Conservation (phyloP, 2,329 filamentous ascomycete genomes). For the Hypoxylon sp. region DNA sequence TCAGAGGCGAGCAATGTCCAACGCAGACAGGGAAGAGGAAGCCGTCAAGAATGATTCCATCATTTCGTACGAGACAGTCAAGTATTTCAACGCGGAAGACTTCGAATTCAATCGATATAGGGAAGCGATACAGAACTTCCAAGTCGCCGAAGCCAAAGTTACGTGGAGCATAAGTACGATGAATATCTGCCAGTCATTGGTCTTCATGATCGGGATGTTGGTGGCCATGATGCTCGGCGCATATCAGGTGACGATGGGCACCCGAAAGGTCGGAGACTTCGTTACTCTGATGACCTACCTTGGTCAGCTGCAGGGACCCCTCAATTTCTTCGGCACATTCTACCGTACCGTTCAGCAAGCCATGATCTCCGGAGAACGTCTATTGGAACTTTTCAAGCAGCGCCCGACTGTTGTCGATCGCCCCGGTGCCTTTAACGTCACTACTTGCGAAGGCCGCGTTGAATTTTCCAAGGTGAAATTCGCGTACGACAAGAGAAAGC, state of each 20-base stretch:
- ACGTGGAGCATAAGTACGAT: constrained; percentile 81
- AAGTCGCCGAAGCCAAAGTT: constrained; percentile 80
- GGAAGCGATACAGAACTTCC: constrained; percentile 76
- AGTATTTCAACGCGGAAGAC: constrained; percentile 87
- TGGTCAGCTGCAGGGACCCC: constrained; percentile 80
- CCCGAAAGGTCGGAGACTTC: constrained; percentile 76
- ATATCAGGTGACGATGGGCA: constrained; percentile 78
- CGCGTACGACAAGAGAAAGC: constrained; percentile 86
- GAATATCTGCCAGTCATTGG: constrained; percentile 83
- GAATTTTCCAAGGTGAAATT: constrained; percentile 91
- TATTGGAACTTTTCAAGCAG: constrained; percentile 96
- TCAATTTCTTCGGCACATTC: constrained; percentile 93
- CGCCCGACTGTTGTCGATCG: constrained; percentile 89
- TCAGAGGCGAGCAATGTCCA: constrained; percentile 92
- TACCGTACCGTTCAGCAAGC: constrained; percentile 96
- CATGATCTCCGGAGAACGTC: constrained; percentile 96
- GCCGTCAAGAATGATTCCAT: constrained; percentile 99
- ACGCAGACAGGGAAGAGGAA: constrained; percentile 93
- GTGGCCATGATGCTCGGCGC: constrained; percentile 79
- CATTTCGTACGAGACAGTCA: constrained; percentile 96
- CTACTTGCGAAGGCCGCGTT: constrained; percentile 81
- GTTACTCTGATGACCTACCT: constrained; percentile 81
- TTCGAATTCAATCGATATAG: constrained; percentile 83
- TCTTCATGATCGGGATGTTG: constrained; percentile 82
- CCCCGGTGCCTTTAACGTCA: constrained; percentile 71